A percentile compares a stretch with the other conserved stretches of the same genome.
These are phyloP conservation scores for Avena atlantica DNA, from an alignment of 176 grass and related monocot genomes.

Conservation along the genomic window DNA sequence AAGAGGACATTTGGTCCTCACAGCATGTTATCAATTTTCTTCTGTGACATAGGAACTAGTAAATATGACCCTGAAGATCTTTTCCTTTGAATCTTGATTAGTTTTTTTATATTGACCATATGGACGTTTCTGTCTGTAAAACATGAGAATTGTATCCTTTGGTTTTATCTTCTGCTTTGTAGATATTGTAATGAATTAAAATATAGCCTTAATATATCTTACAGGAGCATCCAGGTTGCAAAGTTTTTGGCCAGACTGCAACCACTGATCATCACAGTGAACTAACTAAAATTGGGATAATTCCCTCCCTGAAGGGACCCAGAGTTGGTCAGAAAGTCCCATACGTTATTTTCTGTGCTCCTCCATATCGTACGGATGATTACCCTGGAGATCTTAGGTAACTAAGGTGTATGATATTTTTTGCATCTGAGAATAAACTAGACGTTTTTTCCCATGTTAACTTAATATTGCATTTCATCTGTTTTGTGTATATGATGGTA, in stretches of 20 bases:
- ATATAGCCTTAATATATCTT: conserved; percentile 14
- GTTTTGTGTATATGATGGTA: neutral
- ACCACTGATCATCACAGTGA: conserved; percentile 83
- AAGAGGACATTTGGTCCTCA: neutral
- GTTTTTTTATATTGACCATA: neutral
- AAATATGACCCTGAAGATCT: neutral
- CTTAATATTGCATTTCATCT: neutral
- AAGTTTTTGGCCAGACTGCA: conserved; percentile 78
- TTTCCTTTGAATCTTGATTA: neutral
- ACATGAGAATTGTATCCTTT: neutral
- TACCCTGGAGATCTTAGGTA: conserved; percentile 82
- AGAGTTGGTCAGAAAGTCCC: conserved; percentile 56
- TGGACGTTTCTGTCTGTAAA: neutral
- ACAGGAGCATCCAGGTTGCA: conserved; percentile 77
- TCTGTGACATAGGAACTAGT: neutral
- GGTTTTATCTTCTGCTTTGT: neutral
- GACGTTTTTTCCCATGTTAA: neutral
- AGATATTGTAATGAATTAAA: neutral
- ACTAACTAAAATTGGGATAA: conserved; percentile 64
- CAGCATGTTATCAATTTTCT: conserved; percentile 9
- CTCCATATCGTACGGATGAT: conserved; percentile 75
- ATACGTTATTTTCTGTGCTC: conserved; percentile 88
- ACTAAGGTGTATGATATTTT: conserved; percentile 25
- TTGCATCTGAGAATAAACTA: neutral
- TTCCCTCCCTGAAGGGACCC: conserved; percentile 66